A percentile compares a stretch with the other conserved stretches of the same genome.
Conservation (phyloP, 1,139 yeast genomes). For the Eremothecium gossypii region DNA sequence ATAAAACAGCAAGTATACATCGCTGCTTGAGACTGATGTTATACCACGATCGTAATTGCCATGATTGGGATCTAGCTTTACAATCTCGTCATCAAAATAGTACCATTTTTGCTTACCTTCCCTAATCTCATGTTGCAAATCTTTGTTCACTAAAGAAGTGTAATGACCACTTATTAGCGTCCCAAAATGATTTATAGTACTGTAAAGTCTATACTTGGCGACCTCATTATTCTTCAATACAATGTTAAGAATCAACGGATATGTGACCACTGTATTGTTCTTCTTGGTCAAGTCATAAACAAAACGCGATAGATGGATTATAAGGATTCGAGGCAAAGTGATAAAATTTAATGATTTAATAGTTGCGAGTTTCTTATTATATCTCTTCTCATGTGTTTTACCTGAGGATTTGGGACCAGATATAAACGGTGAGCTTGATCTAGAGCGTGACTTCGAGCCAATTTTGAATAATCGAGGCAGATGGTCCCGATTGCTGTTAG, state of each 20-base stretch:
- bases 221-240: slow-evolving; percentile 34
- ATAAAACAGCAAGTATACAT: slow-evolving; percentile 68
- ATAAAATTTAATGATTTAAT: slow-evolving; percentile 53
- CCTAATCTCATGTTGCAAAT: slow-evolving; percentile 27
- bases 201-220: slow-evolving; percentile 44
- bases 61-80: slow-evolving; percentile 39
- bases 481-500: background rate
- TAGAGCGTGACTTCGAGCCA: slow-evolving; percentile 13
- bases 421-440: slow-evolving; percentile 20
- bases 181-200: slow-evolving; percentile 64
- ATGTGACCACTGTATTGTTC: slow-evolving; percentile 43
- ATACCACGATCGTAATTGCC: slow-evolving; percentile 37
- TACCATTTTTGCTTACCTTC: slow-evolving; percentile 46
- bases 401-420: slow-evolving; percentile 6
- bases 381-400: slow-evolving; percentile 12
- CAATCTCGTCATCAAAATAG: slow-evolving; percentile 62
- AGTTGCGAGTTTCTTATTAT: slow-evolving; percentile 31
- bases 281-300: slow-evolving; percentile 49
- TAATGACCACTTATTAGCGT: slow-evolving; percentile 67
- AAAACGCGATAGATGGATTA: slow-evolving; percentile 57
- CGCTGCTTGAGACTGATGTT: slow-evolving; percentile 42
- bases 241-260: slow-evolving; percentile 46
- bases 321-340: slow-evolving; percentile 52
- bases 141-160: slow-evolving; percentile 54
- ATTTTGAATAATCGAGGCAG: slow-evolving; percentile 17